These are phyloP conservation scores for Lasiodiplodia gonubiensis DNA, from an alignment of 2,329 filamentous ascomycete species.

Conservation along the genomic window DNA sequence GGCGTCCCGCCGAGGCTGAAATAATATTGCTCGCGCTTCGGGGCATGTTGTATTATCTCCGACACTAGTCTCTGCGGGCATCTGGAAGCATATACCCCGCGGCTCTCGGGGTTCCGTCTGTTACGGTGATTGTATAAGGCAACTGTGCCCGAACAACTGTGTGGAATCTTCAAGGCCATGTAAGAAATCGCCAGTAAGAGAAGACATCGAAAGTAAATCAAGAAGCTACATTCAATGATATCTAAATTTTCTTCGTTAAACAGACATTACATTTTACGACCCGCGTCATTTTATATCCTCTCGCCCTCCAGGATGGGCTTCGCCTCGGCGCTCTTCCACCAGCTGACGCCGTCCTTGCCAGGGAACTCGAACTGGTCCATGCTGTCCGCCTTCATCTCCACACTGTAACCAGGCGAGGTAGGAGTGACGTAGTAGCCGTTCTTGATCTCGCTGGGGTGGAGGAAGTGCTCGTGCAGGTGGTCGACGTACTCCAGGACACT, in stretches of 20 bases:
- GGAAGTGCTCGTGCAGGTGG: constrained; percentile 91
- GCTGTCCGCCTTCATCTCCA: constrained; percentile 89
- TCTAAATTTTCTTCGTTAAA: not conserved
- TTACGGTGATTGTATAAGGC: not conserved
- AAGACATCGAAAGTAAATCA: not conserved
- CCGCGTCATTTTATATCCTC: constrained; percentile 44
- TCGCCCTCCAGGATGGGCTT: constrained; percentile 70
- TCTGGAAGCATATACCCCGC: no score
- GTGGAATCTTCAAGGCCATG: no score
- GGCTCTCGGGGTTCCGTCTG: no score
- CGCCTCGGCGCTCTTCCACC: constrained; percentile 86
- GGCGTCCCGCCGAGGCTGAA: not conserved
- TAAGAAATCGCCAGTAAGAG: no score
- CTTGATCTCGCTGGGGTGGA: constrained; percentile 78
- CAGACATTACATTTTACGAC: not conserved
- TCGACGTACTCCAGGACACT: constrained; percentile 90
- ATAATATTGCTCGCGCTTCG: not conserved
- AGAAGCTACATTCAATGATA: not conserved
- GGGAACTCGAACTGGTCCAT: constrained; percentile 82
- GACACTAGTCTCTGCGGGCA: not conserved
- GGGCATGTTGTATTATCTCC: not conserved
- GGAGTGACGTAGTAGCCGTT: constrained; percentile 90
- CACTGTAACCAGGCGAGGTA: constrained; percentile 81
- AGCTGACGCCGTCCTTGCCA: constrained; percentile 77
- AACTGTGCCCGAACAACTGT: no score